Conservation (phyloP, 2,329 filamentous ascomycete species). For the Alternaria rosae region DNA sequence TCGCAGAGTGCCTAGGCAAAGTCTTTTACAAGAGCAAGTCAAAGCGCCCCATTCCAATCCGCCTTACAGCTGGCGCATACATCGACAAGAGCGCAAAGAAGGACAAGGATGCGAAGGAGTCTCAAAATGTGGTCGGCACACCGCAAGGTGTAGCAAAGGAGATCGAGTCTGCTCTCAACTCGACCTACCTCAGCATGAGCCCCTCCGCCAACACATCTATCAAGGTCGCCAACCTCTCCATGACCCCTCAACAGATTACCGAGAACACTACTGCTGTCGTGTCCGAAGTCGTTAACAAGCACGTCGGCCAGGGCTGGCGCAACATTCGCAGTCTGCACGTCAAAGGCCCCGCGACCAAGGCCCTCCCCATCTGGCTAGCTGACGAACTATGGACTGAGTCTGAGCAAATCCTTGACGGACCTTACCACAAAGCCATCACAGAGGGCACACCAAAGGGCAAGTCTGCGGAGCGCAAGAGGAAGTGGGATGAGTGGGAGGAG, state of each 20-base stretch:
- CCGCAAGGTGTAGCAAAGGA: slow-evolving; percentile 77
- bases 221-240: slow-evolving; percentile 77
- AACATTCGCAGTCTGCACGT: slow-evolving; percentile 86
- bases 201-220: slow-evolving; percentile 82
- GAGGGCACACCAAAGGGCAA: slow-evolving; percentile 28
- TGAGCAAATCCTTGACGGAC: slow-evolving; percentile 71
- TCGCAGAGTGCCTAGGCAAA: slow-evolving; percentile 85
- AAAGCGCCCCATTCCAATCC: slow-evolving; percentile 88
- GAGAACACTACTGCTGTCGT: slow-evolving; percentile 80
- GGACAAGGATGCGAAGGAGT: slow-evolving; percentile 42
- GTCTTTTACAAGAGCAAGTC: slow-evolving; percentile 84
- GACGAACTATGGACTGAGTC: slow-evolving; percentile 89
- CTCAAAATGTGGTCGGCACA: slow-evolving; percentile 58
- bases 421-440: slow-evolving; percentile 43
- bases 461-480: slow-evolving; percentile 46
- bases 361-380: slow-evolving; percentile 93
- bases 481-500: slow-evolving; percentile 50
- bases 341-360: slow-evolving; percentile 87
- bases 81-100: slow-evolving; percentile 61
- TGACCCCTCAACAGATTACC: slow-evolving; percentile 76
- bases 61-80: slow-evolving; percentile 70
- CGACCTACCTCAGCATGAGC: slow-evolving; percentile 81
- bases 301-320: slow-evolving; percentile 85
- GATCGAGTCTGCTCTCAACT: slow-evolving; percentile 77
- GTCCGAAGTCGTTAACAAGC: slow-evolving; percentile 72